These are phyloP conservation scores for Talaromyces thailandensis DNA, from an alignment of 495 filamentous ascomycete genomes.

Conservation along the genomic window DNA sequence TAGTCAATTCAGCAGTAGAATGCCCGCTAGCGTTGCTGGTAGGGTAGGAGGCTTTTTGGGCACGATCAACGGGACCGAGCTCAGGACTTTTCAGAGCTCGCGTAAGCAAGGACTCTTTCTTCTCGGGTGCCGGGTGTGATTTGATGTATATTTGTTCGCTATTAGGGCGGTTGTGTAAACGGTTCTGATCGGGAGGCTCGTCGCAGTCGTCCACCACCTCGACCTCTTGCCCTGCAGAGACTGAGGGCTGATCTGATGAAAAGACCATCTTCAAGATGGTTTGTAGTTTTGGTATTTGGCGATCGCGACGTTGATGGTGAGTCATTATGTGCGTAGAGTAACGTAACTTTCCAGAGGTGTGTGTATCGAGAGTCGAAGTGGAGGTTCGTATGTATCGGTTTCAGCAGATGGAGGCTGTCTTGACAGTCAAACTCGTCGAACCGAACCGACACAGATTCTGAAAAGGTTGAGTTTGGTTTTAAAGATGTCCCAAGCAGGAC, in stretches of 20 bases:
- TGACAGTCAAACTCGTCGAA: not conserved
- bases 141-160: conserved; percentile 27
- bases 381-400: not conserved
- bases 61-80: conserved; percentile 26
- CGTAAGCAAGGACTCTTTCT: conserved; percentile 69
- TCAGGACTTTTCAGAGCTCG: conserved; percentile 61
- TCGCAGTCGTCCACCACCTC: conserved; percentile 44
- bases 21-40: conserved; percentile 68
- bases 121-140: conserved; percentile 33
- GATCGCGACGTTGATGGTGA: conserved; percentile 24
- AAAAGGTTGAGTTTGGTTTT: not conserved
- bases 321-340: conserved; percentile 21
- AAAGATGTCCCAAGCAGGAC: conserved; percentile 28
- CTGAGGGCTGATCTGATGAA: conserved; percentile 29
- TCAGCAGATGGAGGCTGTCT: not conserved
- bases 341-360: not conserved
- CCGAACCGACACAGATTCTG: not conserved
- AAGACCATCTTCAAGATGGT: conserved; percentile 40
- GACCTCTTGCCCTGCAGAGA: conserved; percentile 28
- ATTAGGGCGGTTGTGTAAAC: conserved; percentile 17
- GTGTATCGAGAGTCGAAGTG: not conserved
- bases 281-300: conserved; percentile 31
- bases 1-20: conserved; percentile 81
- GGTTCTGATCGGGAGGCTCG: conserved; percentile 37
- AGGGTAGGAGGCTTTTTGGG: conserved; percentile 47